phyloP scores from a whole-genome alignment of 495 filamentous ascomycete genomes.

The Tuber brumale region DNA sequence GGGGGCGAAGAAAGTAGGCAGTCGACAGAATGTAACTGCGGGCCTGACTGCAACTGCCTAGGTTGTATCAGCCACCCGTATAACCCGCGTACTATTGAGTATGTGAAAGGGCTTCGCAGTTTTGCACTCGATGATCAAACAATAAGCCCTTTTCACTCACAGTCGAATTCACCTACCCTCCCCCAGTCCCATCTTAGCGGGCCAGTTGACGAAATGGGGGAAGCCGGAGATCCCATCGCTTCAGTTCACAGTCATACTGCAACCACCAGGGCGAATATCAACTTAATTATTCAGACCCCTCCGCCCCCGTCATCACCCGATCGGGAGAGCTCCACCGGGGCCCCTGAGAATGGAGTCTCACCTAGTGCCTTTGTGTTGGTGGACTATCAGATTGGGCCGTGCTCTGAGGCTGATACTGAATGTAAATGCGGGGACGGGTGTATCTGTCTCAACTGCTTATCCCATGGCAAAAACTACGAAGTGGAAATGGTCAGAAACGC shows the following conservation, averaged over 20 bases:
- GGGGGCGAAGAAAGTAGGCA: conserved; percentile 11
- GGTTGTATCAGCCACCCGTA: conserved; percentile 32
- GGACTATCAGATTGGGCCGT: conserved; percentile 35
- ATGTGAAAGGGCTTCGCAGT: conserved; percentile 30
- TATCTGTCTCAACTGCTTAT: conserved; percentile 35
- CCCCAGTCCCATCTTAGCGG: conserved; percentile 12
- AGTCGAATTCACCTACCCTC: conserved; percentile 13
- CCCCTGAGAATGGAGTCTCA: conserved; percentile 28
- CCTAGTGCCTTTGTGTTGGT: conserved; percentile 35
- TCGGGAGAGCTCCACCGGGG: conserved; percentile 21
- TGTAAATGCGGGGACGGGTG: conserved; percentile 40
- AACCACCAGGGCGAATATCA: conserved; percentile 10
- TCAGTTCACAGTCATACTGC: conserved; percentile 8
- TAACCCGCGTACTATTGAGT: conserved; percentile 29
- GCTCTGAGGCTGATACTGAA: conserved; percentile 27
- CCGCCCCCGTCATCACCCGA: conserved; percentile 22
- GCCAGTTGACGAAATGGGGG: background rate
- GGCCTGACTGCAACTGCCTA: conserved; percentile 26
- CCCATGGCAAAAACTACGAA: conserved; percentile 34
- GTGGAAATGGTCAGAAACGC: background rate
- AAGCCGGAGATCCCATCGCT: conserved; percentile 9
- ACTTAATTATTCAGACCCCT: conserved; percentile 8
- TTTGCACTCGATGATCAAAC: conserved; percentile 28
- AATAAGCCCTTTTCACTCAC: background rate
- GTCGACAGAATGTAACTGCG: conserved; percentile 27